Evolutionary conservation across 106 monocot genomes (phyloP).

Genomic region (Apostasia shenzhenica): DNA sequence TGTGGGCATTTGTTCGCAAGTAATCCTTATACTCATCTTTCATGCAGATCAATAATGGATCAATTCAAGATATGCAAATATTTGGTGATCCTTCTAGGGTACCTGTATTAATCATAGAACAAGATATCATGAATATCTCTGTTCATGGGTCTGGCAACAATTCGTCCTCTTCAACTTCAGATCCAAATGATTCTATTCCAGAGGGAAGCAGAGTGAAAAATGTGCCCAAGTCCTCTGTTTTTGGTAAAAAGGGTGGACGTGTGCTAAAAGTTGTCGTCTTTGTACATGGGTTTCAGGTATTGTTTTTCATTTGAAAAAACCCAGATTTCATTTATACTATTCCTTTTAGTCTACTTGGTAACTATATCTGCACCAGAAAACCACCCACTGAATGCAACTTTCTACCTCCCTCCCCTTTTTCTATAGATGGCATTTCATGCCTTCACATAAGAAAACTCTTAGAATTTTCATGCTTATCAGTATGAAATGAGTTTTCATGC

Average conservation of each 20-base stretch:
- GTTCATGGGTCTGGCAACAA: conserved; percentile 36
- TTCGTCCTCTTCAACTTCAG: conserved; percentile 17
- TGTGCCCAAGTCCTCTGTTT: conserved; percentile 18
- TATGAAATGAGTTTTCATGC: too few species aligned
- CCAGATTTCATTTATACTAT: too few species aligned
- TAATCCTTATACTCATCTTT: background rate
- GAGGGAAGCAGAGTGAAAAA: conserved; percentile 17
- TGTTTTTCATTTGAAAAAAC: background rate
- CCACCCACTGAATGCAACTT: too few species aligned
- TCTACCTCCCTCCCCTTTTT: too few species aligned
- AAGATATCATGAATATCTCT: conserved; percentile 60
- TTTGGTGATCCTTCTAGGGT: conserved; percentile 82
- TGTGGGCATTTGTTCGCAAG: background rate
- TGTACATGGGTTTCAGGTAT: conserved; percentile 99
- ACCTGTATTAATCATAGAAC: conserved; percentile 78
- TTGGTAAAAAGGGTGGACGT: conserved; percentile 36
- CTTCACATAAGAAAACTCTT: too few species aligned
- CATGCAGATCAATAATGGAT: conserved; percentile 70
- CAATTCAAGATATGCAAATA: conserved; percentile 93
- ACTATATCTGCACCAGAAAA: too few species aligned
- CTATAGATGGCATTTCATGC: too few species aligned
- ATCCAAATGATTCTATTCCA: conserved; percentile 26
- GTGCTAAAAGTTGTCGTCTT: conserved; percentile 68
- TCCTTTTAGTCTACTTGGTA: too few species aligned
- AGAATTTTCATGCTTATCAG: too few species aligned